phyloP scores from a whole-genome alignment of 495 filamentous ascomycete genomes.

The Penicillium angulare region DNA sequence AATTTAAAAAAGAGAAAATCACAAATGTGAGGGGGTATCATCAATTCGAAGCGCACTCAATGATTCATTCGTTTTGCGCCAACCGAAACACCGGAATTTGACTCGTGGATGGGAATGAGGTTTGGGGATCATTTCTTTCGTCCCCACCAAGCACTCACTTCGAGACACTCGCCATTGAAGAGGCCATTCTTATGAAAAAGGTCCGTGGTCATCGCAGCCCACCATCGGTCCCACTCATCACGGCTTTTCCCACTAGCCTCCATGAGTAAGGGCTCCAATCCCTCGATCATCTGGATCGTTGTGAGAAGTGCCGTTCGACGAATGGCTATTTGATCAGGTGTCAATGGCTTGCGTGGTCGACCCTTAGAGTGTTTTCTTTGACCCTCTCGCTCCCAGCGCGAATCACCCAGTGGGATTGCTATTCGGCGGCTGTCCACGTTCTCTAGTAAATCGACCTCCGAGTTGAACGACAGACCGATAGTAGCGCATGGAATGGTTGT shows the following conservation, averaged over 20 bases:
- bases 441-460: conserved; percentile 70
- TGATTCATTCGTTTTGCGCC: conserved; percentile 25
- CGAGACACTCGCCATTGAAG: conserved; percentile 83
- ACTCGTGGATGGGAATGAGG: conserved; percentile 7
- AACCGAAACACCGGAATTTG: conserved; percentile 26
- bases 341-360: conserved; percentile 52
- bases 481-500: conserved; percentile 76
- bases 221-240: conserved; percentile 92
- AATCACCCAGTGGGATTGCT: conserved; percentile 80
- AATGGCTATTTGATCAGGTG: conserved; percentile 69
- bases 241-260: conserved; percentile 81
- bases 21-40: conserved; percentile 41
- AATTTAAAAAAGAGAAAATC: conserved; percentile 21
- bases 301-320: conserved; percentile 76
- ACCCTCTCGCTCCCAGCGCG: conserved; percentile 81
- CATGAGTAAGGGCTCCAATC: conserved; percentile 77
- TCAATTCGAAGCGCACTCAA: conserved; percentile 44
- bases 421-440: conserved; percentile 72
- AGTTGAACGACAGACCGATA: conserved; percentile 73
- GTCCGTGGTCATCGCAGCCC: conserved; percentile 80
- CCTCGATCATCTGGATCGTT: conserved; percentile 84
- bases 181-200: conserved; percentile 76
- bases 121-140: conserved; percentile 53
- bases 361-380: conserved; percentile 38
- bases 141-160: conserved; percentile 95